phyloP scores from a whole-genome alignment of 1,284 basidiomycete genomes.

The Boletus holoroseus region DNA sequence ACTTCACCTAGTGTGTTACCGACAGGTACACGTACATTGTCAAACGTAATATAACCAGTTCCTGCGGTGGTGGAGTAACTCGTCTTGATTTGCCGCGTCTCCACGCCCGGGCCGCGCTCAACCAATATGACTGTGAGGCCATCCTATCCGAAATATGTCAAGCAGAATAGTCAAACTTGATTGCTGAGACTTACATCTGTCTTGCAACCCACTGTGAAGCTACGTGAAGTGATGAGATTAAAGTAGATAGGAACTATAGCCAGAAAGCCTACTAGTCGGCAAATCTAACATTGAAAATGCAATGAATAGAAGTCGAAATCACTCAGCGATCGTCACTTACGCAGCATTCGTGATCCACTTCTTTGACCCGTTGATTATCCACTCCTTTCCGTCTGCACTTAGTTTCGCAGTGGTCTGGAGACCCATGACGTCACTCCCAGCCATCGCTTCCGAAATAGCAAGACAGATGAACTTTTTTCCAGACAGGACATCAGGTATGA shows the following conservation, averaged over 20 bases:
- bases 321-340: conserved; percentile 23
- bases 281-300: conserved; percentile 37
- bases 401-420: conserved; percentile 79
- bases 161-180: neutral
- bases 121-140: conserved; percentile 65
- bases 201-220: conserved; percentile 65
- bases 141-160: conserved; percentile 19
- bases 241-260: neutral
- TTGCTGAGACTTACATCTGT: conserved; percentile 44
- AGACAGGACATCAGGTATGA: conserved; percentile 76
- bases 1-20: conserved; percentile 79
- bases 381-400: conserved; percentile 76
- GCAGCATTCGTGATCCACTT: conserved; percentile 85
- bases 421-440: conserved; percentile 86
- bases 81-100: conserved; percentile 77
- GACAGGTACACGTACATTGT: conserved; percentile 75
- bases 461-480: conserved; percentile 79
- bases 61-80: conserved; percentile 66
- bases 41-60: conserved; percentile 77
- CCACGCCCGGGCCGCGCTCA: conserved; percentile 65
- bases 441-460: conserved; percentile 85
- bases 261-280: conserved; percentile 43
- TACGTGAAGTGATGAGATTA: conserved; percentile 14
- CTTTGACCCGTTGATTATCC: conserved; percentile 81
- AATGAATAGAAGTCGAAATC: conserved; percentile 1